Evolutionary conservation across 495 filamentous ascomycete species (phyloP).

Genomic region (Podospora bellae-mahoneyi): DNA sequence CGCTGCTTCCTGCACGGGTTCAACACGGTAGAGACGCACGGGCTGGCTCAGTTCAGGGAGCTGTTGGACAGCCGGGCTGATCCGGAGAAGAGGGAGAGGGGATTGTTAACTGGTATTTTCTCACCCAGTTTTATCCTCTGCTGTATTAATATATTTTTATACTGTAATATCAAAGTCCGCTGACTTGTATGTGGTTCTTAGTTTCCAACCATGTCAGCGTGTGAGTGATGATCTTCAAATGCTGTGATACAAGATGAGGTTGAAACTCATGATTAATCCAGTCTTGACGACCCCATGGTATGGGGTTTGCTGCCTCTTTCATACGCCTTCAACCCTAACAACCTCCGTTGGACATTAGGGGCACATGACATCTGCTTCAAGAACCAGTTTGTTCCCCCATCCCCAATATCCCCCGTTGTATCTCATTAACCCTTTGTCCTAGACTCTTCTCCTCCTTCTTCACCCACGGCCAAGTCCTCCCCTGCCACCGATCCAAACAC

Average conservation of each 20-base stretch:
- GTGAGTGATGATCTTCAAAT: constrained; percentile 59
- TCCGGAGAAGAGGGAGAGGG: constrained; percentile 63
- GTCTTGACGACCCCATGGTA: constrained; percentile 88
- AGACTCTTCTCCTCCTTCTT: constrained; percentile 69
- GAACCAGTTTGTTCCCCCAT: constrained; percentile 49
- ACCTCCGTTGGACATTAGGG: constrained; percentile 80
- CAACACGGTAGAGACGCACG: constrained; percentile 61
- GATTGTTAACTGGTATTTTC: constrained; percentile 74
- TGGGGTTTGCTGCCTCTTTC: constrained; percentile 81
- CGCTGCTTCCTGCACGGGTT: constrained; percentile 47
- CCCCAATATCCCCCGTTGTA: not conserved
- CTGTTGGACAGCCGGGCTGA: constrained; percentile 69
- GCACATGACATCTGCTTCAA: constrained; percentile 92
- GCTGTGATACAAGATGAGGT: not conserved
- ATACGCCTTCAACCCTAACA: constrained; percentile 64
- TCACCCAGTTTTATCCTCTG: constrained; percentile 5
- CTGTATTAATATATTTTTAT: constrained; percentile 4
- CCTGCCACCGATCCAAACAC: constrained; percentile 76
- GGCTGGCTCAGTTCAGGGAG: constrained; percentile 70
- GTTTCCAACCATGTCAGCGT: constrained; percentile 95
- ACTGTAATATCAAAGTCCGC: constrained; percentile 11
- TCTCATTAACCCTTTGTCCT: not conserved
- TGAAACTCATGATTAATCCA: constrained; percentile 36
- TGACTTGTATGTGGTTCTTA: constrained; percentile 35
- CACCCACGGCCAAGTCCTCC: constrained; percentile 79